phyloP scores from a whole-genome alignment of 441 rosid genomes.

The Eutrema salsugineum region DNA sequence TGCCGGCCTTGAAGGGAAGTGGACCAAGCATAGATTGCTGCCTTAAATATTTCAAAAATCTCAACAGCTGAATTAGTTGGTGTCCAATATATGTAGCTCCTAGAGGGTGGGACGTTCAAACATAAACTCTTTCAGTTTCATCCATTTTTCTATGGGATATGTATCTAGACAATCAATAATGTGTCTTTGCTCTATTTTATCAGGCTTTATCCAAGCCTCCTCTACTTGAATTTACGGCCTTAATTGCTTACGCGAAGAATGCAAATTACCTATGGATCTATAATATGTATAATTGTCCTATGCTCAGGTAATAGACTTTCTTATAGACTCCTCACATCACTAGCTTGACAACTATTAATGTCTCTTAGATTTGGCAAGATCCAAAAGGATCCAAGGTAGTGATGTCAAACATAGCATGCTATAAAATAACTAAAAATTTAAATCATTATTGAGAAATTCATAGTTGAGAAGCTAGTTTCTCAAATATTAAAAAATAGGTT shows the following conservation, averaged over 20 bases:
- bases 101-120: too few species aligned
- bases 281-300: neutral
- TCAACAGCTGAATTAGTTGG: too few species aligned
- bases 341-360: conserved; percentile 16
- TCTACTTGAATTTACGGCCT: neutral
- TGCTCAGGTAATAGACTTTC: neutral
- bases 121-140: too few species aligned
- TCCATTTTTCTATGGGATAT: too few species aligned
- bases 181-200: neutral
- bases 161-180: neutral
- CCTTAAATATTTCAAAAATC: too few species aligned
- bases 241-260: neutral
- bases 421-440: neutral
- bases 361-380: conserved; percentile 13
- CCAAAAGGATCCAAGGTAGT: conserved; percentile 13
- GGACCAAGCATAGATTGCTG: too few species aligned
- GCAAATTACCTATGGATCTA: neutral
- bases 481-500: too few species aligned
- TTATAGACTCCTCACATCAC: neutral
- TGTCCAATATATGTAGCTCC: too few species aligned
- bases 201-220: neutral
- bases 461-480: too few species aligned
- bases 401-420: neutral
- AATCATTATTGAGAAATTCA: neutral
- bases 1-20: too few species aligned